phyloP scores from a whole-genome alignment of 2,329 filamentous ascomycete species.

The Aspergillus sp. region DNA sequence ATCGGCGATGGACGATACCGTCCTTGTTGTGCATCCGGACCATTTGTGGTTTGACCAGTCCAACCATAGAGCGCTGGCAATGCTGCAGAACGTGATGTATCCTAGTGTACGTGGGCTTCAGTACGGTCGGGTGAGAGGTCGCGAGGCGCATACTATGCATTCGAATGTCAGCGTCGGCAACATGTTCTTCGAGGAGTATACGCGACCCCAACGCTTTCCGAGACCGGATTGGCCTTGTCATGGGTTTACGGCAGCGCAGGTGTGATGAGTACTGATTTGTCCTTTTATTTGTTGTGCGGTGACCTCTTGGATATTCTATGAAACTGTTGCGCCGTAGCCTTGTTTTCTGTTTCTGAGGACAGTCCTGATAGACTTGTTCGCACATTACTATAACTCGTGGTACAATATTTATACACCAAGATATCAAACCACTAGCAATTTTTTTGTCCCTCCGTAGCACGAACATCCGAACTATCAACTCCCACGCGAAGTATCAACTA shows the following conservation, averaged over 20 bases:
- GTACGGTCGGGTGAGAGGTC: neutral
- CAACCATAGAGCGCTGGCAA: neutral
- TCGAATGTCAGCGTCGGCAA: neutral
- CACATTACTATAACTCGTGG: too few relatives aligned
- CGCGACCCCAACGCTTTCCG: neutral
- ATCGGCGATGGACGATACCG: neutral
- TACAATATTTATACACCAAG: too few relatives aligned
- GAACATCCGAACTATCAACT: neutral
- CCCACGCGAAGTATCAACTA: neutral
- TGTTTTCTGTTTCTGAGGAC: too few relatives aligned
- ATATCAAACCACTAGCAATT: too few relatives aligned
- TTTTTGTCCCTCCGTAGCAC: too few relatives aligned
- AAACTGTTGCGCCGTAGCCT: too few relatives aligned
- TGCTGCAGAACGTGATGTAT: neutral
- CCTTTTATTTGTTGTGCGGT: too few relatives aligned
- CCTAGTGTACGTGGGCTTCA: neutral
- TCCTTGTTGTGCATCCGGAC: neutral
- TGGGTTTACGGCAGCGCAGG: too few relatives aligned
- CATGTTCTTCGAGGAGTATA: too few relatives aligned
- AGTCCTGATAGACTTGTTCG: too few relatives aligned
- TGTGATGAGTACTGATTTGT: too few relatives aligned
- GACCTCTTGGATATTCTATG: too few relatives aligned
- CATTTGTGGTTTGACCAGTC: neutral
- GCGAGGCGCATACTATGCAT: neutral
- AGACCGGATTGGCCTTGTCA: conserved; percentile 1